Evolutionary conservation across 2,329 filamentous ascomycete genomes (phyloP), one percentile per base, ranked within the genome.

Genomic region (Pleomassaria siparia): DNA sequence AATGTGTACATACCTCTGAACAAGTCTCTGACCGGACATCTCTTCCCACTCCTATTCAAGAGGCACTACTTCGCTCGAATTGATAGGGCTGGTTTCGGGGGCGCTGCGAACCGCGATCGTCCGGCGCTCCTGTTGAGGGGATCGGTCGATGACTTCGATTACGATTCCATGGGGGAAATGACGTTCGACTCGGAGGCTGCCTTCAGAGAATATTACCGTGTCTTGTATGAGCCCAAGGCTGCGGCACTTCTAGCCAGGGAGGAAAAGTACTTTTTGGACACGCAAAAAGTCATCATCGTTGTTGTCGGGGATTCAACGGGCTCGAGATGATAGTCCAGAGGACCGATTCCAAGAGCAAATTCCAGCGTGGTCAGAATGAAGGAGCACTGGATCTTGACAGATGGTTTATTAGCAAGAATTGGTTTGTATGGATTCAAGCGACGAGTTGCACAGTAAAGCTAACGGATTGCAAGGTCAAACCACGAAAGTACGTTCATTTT

Each of bases 1-100:
- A 56, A 55, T 40, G 54, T 29, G 9, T 60, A 68, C 43, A 52
- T 67, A 13, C 62, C 64, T 8, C 52, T 66, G 2, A 46, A 52
- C 4, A 46, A 59, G 40, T 58, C 56, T 1, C 47, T 66, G 20
- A 48, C 54, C 35, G 49, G 50, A 2, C 37, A 40, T 7, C 37
- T 44, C 32, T 65, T 62, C 52, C 63, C 61, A 5, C 43, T 50
- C 22, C 32, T 41, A 6, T 56, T 61, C 46, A 56, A 48, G n/a
- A 59, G 63, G 32, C 62, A 50, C 25, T 68, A 22, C 43, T 67
- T 9, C n/a, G 62, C 60, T 16, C 58, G 62, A 30, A 58, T 56
- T 33, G 50, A 46, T 2, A 54, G 61, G 12, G 56, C 57, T 43
- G 62, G 62, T 7, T 67, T 62, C 35, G 62, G 61, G 8, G 56